A percentile compares a stretch with the other conserved stretches of the same genome.
phyloP scores from a whole-genome alignment of 768 basidiomycete species.

The Kwoniella bestiolae region DNA sequence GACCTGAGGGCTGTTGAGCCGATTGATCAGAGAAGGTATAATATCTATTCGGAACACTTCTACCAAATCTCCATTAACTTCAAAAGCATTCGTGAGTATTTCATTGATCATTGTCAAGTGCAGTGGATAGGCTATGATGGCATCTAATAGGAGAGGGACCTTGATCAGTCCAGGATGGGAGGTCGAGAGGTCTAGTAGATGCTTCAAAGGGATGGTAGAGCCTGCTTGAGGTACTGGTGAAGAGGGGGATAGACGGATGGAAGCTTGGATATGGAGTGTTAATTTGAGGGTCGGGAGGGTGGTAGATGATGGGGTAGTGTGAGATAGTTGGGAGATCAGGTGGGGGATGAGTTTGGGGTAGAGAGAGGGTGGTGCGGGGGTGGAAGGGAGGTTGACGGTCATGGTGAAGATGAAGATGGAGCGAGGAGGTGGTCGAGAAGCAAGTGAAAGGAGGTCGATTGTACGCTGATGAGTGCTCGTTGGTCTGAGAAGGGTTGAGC shows the following conservation, averaged over 20 bases:
- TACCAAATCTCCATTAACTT: conserved; percentile 7
- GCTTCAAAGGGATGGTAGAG: conserved; percentile 17
- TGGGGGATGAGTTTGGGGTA: conserved; percentile 27
- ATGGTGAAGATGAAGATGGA: neutral
- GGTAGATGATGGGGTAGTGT: neutral
- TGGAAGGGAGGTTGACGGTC: conserved; percentile 17
- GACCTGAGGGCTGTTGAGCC: conserved; percentile 13
- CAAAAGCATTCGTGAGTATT: conserved; percentile 50
- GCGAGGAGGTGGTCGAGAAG: neutral
- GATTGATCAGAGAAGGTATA: conserved; percentile 24
- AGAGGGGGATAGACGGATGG: conserved; percentile 7
- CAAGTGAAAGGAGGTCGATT: neutral
- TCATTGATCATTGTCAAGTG: conserved; percentile 25
- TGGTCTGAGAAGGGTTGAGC: neutral
- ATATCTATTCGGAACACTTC: conserved; percentile 23
- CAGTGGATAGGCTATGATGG: conserved; percentile 35
- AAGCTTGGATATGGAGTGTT: conserved; percentile 24
- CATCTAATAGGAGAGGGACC: conserved; percentile 23
- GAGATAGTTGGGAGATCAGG: conserved; percentile 25
- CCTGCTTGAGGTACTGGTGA: conserved; percentile 3
- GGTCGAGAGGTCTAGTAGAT: conserved; percentile 22
- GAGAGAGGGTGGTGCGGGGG: conserved; percentile 24
- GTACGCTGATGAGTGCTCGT: no score
- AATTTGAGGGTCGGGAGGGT: conserved; percentile 15
- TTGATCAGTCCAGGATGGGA: conserved; percentile 14